Evolutionary conservation across 306 rosid species (phyloP), one percentile per base, ranked within the genome.

Genomic region (Lupinus albus): DNA sequence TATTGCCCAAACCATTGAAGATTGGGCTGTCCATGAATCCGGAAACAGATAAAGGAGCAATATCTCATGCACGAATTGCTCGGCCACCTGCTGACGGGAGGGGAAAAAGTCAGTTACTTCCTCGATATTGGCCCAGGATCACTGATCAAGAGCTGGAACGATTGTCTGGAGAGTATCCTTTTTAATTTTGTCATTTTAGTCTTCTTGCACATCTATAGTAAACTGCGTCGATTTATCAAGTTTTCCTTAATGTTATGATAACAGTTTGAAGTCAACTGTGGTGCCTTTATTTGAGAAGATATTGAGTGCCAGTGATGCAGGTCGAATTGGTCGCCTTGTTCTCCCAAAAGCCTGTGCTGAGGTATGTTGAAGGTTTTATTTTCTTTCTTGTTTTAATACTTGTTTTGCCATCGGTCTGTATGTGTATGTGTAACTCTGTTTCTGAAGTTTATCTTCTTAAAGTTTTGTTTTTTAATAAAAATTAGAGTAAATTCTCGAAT

Each of bases 271-370:
- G 74, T 93, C 99, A 68, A 78, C 87, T 64, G 84, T 93, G 61
- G 96, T 90, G 71, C 99, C 99, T 54, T 78, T 93, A 48, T 93
- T 93, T 75, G 99, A 93, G 89, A 93, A 93, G 80, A 94, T 88
- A 68, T 65, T 93, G 82, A 93, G 99, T 80, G 97, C 97, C 14
- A 93, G 99, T 71, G 99, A 93, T 82, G 99, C 99, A n/a, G 97
- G 97, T 72, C 91, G 30, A 25, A 25, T 25, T 3, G 30, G 30
- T 25, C 99, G 99, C 35, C 82, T 93, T 71, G 99, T 93, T 86
- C 97, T 93, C 73, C 99, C 97, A 18, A 93, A 93, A 85, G 97
- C 99, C 16, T 93, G 99, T 76, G 99, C 99, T 48, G 99, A 93
- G 89, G 99, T 93, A 88, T 71, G 72, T 67, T 41, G 68, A 57